phyloP scores from a whole-genome alignment of 1,284 basidiomycete genomes.

The Leccinum pallidistipes region DNA sequence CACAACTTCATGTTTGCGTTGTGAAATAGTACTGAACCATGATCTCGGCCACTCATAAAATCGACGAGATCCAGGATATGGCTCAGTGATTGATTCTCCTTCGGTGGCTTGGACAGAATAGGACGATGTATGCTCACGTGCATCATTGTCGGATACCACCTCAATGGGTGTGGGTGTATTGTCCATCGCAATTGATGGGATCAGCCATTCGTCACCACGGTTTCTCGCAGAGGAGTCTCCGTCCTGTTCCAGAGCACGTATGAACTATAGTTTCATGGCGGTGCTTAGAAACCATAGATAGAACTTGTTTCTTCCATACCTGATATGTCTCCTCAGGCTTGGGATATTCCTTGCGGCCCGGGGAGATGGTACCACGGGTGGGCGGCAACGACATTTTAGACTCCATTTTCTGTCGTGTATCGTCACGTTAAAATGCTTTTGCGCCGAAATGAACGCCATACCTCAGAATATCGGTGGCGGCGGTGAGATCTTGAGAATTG shows the following conservation, averaged over 20 bases:
- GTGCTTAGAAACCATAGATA: neutral
- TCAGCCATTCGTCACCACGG: neutral
- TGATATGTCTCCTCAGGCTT: neutral
- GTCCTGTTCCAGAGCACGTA: neutral
- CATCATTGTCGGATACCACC: neutral
- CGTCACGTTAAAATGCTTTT: no score
- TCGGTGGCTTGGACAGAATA: no score
- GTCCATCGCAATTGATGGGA: neutral
- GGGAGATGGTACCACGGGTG: neutral
- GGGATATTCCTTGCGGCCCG: neutral
- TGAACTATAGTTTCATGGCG: neutral
- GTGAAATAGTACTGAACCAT: neutral
- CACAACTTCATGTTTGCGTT: neutral
- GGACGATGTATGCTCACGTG: no score
- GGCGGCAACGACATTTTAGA: neutral
- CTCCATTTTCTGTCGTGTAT: no score
- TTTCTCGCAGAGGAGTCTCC: neutral
- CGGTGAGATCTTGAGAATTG: neutral
- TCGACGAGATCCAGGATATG: no score
- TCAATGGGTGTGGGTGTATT: neutral
- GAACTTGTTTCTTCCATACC: constrained; percentile 4
- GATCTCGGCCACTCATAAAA: neutral
- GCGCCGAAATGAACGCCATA: constrained; percentile 1
- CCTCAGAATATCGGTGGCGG: neutral
- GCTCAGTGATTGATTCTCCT: no score